A percentile compares a stretch with the other conserved stretches of the same genome.
phyloP scores from a whole-genome alignment of 768 basidiomycete genomes.

The Rhizopogon roseolus region DNA sequence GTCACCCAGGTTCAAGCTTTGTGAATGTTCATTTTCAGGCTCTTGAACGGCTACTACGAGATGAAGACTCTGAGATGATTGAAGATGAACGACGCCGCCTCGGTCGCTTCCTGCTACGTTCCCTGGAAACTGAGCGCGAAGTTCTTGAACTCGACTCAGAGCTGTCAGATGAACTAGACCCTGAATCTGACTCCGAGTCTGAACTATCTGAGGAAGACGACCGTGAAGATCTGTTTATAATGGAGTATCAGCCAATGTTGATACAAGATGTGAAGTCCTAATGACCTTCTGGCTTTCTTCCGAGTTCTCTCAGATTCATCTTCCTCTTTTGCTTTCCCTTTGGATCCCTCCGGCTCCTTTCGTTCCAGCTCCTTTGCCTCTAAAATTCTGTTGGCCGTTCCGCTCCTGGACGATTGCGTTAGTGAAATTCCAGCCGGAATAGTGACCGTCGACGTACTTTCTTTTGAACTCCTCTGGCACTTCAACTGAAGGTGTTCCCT shows the following conservation, averaged over 20 bases:
- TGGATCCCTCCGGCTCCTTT: constrained; percentile 19
- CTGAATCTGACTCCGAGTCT: constrained; percentile 29
- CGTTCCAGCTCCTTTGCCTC: constrained; percentile 80
- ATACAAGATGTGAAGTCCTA: constrained; percentile 22
- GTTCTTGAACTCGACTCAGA: constrained; percentile 30
- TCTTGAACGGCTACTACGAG: constrained; percentile 8
- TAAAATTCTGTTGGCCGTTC: constrained; percentile 82
- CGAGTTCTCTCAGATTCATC: constrained; percentile 28
- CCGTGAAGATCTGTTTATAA: constrained; percentile 26
- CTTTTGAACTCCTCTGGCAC: constrained; percentile 89
- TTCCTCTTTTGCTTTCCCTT: constrained; percentile 24
- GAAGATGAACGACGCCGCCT: constrained; percentile 14
- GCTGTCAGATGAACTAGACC: constrained; percentile 17
- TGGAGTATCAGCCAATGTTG: neutral
- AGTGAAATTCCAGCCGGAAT: neutral
- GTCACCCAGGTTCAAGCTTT: constrained; percentile 3
- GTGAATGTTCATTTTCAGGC: constrained; percentile 7
- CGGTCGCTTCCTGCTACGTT: constrained; percentile 36
- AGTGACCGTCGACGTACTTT: constrained; percentile 43
- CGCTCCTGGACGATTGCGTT: constrained; percentile 41
- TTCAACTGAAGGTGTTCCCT: constrained; percentile 74
- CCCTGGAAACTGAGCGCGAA: constrained; percentile 43
- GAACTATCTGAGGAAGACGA: constrained; percentile 40
- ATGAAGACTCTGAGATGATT: constrained; percentile 11
- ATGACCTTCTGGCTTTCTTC: constrained; percentile 35